phyloP scores from a whole-genome alignment of 2,329 filamentous ascomycete species.

The Diaporthe capsici region DNA sequence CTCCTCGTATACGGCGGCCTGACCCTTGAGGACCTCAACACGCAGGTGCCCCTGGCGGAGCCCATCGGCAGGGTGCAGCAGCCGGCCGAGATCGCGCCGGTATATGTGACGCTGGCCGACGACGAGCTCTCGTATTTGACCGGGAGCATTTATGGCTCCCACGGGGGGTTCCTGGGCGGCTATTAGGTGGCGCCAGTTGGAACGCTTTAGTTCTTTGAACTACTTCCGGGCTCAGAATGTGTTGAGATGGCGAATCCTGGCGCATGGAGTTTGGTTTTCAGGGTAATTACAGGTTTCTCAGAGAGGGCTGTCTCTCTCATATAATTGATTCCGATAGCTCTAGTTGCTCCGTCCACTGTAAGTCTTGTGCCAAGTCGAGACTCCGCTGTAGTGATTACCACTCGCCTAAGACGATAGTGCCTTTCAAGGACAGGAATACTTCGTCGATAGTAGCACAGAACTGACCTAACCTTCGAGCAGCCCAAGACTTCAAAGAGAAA shows the following conservation, averaged over 20 bases:
- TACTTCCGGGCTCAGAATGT: background rate
- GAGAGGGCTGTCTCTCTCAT: background rate
- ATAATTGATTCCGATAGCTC: background rate
- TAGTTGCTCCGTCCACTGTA: background rate
- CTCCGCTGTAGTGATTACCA: no score
- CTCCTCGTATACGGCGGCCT: background rate
- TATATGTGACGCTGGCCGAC: slow-evolving; percentile 13
- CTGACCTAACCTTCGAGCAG: no score
- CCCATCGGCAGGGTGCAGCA: background rate
- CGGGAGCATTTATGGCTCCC: background rate
- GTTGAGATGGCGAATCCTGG: no score
- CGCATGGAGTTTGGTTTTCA: background rate
- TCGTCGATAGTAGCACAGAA: no score
- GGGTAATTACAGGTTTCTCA: background rate
- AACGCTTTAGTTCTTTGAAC: background rate
- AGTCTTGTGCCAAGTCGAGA: background rate
- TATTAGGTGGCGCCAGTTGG: background rate
- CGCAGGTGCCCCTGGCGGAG: background rate
- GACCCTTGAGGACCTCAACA: background rate
- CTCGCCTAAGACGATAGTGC: no score
- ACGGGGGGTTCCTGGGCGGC: background rate
- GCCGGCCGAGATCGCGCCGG: slow-evolving; percentile 1
- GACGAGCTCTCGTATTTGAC: background rate
- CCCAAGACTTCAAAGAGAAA: no score
- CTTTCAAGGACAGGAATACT: no score